A percentile compares a stretch with the other conserved stretches of the same genome.
These are phyloP conservation scores for Fusarium xylarioides DNA, from an alignment of 2,329 filamentous ascomycete species.

Conservation along the genomic window DNA sequence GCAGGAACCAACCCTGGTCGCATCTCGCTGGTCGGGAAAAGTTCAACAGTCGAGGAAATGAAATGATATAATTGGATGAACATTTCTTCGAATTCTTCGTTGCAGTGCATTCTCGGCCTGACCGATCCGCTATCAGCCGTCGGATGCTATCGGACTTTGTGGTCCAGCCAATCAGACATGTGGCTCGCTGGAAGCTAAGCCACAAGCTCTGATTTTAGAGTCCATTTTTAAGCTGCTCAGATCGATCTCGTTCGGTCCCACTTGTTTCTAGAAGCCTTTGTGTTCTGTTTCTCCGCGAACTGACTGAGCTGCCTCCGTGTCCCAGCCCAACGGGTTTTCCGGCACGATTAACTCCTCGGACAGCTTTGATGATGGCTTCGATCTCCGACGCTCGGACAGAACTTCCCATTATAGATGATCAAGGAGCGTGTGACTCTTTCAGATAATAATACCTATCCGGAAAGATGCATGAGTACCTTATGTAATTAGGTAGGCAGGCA, in stretches of 20 bases:
- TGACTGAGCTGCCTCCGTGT: constrained; percentile 1
- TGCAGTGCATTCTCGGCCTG: constrained; percentile 33
- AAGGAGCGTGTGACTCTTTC: background rate
- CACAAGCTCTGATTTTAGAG: constrained; percentile 16
- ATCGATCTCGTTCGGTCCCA: constrained; percentile 33
- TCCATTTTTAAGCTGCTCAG: constrained; percentile 21
- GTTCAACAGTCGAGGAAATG: constrained; percentile 1
- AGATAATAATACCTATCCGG: background rate
- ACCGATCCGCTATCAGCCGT: constrained; percentile 35
- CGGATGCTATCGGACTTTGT: constrained; percentile 24
- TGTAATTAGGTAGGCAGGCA: background rate
- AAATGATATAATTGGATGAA: constrained; percentile 22
- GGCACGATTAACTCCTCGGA: background rate
- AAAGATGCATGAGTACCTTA: background rate
- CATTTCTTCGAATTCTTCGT: constrained; percentile 9
- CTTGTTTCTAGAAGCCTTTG: constrained; percentile 10
- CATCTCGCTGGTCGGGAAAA: constrained; percentile 3
- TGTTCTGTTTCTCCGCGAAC: constrained; percentile 12
- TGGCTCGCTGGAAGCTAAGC: constrained; percentile 27
- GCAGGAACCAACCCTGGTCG: constrained; percentile 28
- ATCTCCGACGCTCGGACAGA: background rate
- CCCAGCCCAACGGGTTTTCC: constrained; percentile 20
- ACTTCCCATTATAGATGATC: constrained; percentile 3
- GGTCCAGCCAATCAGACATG: constrained; percentile 29
- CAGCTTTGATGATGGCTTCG: background rate